A percentile compares a stretch with the other conserved stretches of the same genome.
These are phyloP conservation scores for Yarrowia galli DNA, from an alignment of 1,139 yeast genomes.

Conservation along the genomic window DNA sequence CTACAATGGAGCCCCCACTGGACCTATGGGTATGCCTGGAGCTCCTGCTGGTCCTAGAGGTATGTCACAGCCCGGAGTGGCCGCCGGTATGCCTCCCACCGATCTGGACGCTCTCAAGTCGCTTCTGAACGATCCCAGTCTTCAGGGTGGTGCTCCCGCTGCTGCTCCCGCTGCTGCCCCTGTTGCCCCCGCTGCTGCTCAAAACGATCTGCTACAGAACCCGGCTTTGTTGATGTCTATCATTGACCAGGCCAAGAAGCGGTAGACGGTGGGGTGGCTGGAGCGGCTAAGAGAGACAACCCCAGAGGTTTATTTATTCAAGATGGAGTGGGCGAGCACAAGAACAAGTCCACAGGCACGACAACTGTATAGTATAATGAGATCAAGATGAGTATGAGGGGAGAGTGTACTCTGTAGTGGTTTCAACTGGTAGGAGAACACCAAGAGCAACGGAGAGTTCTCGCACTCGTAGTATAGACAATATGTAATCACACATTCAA, in stretches of 20 bases:
- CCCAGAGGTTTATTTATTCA: constrained; percentile 4
- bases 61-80: too few species aligned
- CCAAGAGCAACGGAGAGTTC: too few species aligned
- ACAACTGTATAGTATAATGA: constrained; percentile 16
- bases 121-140: constrained; percentile 13
- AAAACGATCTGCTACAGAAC: constrained; percentile 19
- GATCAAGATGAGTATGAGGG: not conserved
- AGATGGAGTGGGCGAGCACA: not conserved
- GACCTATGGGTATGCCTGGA: not conserved
- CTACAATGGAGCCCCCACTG: not conserved
- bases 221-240: constrained; percentile 24
- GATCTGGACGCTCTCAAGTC: not conserved
- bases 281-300: too few species aligned
- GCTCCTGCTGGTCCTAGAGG: not conserved
- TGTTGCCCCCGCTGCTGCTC: not conserved
- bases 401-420: too few species aligned
- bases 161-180: not conserved
- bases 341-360: not conserved
- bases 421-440: too few species aligned
- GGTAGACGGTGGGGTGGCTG: not conserved
- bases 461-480: too few species aligned
- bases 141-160: not conserved
- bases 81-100: constrained; percentile 35
- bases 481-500: too few species aligned
- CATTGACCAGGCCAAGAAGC: constrained; percentile 32